Conservation (phyloP, 441 rosid species). For the Erysimum cheiri region DNA sequence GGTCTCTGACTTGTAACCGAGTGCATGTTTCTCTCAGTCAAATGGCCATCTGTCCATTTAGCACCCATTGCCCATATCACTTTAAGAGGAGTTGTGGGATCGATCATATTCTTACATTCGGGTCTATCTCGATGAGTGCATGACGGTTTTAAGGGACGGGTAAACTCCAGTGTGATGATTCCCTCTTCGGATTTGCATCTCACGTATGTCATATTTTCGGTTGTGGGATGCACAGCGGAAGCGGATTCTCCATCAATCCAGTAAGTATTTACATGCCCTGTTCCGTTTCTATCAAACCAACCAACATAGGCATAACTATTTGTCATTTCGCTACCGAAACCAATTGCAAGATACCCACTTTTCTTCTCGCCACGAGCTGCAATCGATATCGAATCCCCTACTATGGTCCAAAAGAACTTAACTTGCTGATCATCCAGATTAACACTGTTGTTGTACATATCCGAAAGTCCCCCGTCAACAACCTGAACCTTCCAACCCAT, state of each 20-base stretch:
- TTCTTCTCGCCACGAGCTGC: conserved; percentile 98
- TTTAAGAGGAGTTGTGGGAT: conserved; percentile 88
- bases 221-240: conserved; percentile 69
- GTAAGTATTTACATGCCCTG: conserved; percentile 76
- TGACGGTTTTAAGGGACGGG: conserved; percentile 70
- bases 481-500: conserved; percentile 99
- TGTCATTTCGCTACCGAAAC: conserved; percentile 80
- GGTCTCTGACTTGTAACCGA: conserved; percentile 89
- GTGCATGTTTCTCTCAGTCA: conserved; percentile 94
- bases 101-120: conserved; percentile 84
- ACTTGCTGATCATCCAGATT: conserved; percentile 95
- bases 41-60: conserved; percentile 72
- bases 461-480: conserved; percentile 95
- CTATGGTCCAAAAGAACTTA: conserved; percentile 87
- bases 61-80: conserved; percentile 98
- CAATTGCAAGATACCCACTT: conserved; percentile 91
- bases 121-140: conserved; percentile 58
- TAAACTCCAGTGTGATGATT: conserved; percentile 88
- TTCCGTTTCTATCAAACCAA: conserved; percentile 79
- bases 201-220: conserved; percentile 78
- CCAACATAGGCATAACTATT: conserved; percentile 91
- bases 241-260: conserved; percentile 94
- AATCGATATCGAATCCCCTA: conserved; percentile 72
- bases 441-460: conserved; percentile 91
- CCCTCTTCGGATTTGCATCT: conserved; percentile 93